Conservation (phyloP, 768 basidiomycete species). For the Termitomyces bulborhizus region DNA sequence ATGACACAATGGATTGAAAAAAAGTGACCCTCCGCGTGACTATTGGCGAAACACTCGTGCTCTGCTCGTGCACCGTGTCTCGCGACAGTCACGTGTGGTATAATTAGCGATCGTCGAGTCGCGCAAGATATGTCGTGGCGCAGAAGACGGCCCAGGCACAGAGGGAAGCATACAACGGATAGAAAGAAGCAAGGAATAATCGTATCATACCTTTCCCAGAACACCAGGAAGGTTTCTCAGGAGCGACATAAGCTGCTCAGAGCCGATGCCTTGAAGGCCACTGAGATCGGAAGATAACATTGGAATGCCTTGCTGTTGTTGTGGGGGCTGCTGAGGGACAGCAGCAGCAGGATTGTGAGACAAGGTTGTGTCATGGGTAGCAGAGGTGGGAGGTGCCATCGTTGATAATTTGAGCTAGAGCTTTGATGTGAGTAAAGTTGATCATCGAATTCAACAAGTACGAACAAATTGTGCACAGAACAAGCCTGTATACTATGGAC, state of each 20-base stretch:
- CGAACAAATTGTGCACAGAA: background rate
- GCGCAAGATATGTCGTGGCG: constrained; percentile 6
- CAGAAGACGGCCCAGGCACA: background rate
- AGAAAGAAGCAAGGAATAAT: background rate
- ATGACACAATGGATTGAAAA: background rate
- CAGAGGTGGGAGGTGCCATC: constrained; percentile 32
- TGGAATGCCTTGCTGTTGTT: constrained; percentile 18
- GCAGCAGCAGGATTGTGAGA: constrained; percentile 26
- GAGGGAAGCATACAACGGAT: constrained; percentile 1
- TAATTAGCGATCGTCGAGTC: constrained; percentile 19
- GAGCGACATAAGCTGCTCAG: constrained; percentile 52
- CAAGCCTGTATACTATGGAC: background rate
- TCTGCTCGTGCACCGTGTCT: constrained; percentile 19
- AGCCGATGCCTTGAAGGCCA: constrained; percentile 31
- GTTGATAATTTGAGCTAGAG: background rate
- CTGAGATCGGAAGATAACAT: constrained; percentile 21
- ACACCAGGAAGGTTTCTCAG: constrained; percentile 50
- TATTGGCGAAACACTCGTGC: constrained; percentile 27
- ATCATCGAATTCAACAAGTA: background rate
- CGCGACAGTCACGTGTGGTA: constrained; percentile 33
- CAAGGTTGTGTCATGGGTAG: constrained; percentile 32
- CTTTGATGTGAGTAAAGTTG: background rate
- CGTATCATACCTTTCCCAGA: constrained; percentile 46
- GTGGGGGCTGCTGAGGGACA: constrained; percentile 23
- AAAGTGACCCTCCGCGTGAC: constrained; percentile 29